These are phyloP conservation scores for Buxus sempervirens DNA, from an alignment of 164 flowering plant genomes.

Conservation along the genomic window DNA sequence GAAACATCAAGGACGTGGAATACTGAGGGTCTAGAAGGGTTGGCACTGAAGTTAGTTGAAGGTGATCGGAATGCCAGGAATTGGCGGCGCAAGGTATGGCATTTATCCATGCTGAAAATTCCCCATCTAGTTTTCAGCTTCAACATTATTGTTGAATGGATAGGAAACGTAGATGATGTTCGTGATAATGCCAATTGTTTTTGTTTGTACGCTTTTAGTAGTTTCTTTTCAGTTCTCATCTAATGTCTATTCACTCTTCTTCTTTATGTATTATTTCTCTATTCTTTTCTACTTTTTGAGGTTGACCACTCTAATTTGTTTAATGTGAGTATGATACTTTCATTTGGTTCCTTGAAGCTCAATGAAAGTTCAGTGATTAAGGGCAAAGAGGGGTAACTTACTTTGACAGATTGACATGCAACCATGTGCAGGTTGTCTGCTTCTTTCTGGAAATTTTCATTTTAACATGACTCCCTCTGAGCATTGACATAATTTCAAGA, in stretches of 20 bases:
- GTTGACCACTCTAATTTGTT: neutral
- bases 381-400: no score
- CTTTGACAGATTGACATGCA: no score
- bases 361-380: no score
- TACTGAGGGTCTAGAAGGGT: slow-evolving; percentile 73
- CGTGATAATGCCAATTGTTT: neutral
- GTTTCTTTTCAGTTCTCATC: no score
- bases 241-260: neutral
- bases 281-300: neutral
- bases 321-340: neutral
- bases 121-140: neutral
- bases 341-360: neutral
- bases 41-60: slow-evolving; percentile 68
- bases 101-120: neutral
- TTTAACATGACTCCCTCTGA: no score
- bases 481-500: no score
- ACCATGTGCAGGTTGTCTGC: no score
- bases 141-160: neutral
- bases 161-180: neutral
- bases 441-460: no score
- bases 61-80: slow-evolving; percentile 70
- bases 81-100: slow-evolving; percentile 90
- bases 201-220: neutral
- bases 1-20: slow-evolving; percentile 63
- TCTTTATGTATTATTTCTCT: neutral